Evolutionary conservation across 139 green algal genomes (phyloP).

Genomic region (Micractinium sp.): DNA sequence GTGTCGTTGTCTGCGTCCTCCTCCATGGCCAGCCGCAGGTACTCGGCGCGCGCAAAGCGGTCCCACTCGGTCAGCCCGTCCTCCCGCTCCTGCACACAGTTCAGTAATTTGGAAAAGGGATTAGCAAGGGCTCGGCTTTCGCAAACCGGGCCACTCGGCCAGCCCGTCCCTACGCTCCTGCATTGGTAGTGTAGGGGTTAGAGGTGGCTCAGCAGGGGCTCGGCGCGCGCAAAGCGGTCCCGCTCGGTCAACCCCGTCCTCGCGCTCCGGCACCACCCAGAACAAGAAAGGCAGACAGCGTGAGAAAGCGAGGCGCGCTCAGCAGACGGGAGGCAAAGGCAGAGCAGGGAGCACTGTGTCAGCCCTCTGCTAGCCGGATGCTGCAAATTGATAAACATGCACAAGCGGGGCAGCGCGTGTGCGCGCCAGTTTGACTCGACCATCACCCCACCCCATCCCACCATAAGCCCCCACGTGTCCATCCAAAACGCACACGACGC

Average conservation of each 20-base stretch:
- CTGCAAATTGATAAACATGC: too few species aligned
- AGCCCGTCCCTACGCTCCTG: conserved; percentile 74
- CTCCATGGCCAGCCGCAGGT: conserved; percentile 88
- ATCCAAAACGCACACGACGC: too few species aligned
- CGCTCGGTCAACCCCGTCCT: conserved; percentile 76
- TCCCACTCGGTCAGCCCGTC: conserved; percentile 82
- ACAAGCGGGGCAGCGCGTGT: too few species aligned
- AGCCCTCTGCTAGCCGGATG: too few species aligned
- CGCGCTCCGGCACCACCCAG: conserved; percentile 58
- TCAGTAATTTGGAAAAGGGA: background rate
- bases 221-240: conserved; percentile 78
- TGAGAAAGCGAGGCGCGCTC: background rate
- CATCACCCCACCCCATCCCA: too few species aligned
- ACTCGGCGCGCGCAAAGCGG: conserved; percentile 86
- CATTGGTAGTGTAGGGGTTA: background rate
- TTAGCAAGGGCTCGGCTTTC: conserved; percentile 14
- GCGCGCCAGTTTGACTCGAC: too few species aligned
- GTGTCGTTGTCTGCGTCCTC: conserved; percentile 81
- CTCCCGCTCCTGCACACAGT: conserved; percentile 67
- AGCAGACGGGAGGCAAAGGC: background rate
- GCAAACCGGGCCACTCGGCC: conserved; percentile 87
- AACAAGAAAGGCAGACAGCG: background rate
- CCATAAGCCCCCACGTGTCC: too few species aligned
- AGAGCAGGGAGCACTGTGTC: too few species aligned
- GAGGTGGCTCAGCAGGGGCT: background rate